Evolutionary conservation across 106 monocot species (phyloP).

Genomic region (Allium sativum): DNA sequence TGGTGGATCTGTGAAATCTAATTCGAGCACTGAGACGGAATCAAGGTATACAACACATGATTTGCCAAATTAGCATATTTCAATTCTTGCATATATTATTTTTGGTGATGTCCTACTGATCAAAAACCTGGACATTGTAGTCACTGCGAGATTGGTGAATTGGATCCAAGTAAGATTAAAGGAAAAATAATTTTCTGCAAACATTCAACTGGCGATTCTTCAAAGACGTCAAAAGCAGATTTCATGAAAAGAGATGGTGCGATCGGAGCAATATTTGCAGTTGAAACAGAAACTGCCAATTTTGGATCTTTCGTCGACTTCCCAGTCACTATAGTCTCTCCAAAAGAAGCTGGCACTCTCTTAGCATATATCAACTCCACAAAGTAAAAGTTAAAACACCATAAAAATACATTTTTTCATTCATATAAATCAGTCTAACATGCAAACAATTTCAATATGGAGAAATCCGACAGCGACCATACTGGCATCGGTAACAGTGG

Average conservation of each 20-base stretch:
- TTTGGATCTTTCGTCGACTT: constrained; percentile 22
- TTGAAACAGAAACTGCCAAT: constrained; percentile 23
- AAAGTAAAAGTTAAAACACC: constrained; percentile 22
- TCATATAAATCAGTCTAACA: neutral
- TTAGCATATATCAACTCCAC: constrained; percentile 61
- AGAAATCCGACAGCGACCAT: constrained; percentile 72
- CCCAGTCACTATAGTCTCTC: constrained; percentile 37
- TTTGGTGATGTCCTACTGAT: neutral
- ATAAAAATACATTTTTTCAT: neutral
- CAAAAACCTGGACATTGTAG: constrained; percentile 15
- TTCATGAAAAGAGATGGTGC: constrained; percentile 34
- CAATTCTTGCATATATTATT: too few relatives aligned
- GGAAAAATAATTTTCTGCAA: constrained; percentile 69
- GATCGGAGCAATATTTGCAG: constrained; percentile 34
- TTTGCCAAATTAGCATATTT: too few relatives aligned
- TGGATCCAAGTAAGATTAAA: constrained; percentile 40
- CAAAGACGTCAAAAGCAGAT: constrained; percentile 13
- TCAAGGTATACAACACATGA: neutral
- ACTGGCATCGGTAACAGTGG: constrained; percentile 37
- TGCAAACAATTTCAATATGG: neutral
- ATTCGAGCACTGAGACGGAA: constrained; percentile 26
- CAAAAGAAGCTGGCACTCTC: constrained; percentile 26
- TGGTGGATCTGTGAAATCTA: constrained; percentile 41
- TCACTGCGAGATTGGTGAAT: constrained; percentile 39
- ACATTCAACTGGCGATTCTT: constrained; percentile 16